Evolutionary conservation across 768 basidiomycete species (phyloP), one percentile per base, ranked within the genome.

Genomic region (Russula brevipes): DNA sequence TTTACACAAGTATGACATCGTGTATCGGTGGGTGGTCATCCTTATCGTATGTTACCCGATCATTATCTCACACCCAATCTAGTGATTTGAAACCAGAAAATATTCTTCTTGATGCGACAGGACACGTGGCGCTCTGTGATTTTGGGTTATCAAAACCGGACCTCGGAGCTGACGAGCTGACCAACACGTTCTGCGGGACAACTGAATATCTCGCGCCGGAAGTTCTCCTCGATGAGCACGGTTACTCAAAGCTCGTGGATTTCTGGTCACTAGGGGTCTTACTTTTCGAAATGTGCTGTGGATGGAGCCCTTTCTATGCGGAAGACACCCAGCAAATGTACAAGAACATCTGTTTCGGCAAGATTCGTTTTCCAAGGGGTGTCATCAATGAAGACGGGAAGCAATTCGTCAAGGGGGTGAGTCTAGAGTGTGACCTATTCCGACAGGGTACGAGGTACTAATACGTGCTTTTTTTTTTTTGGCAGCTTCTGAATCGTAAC

Each of bases 301-400:
- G 97, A 6, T 98, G 97, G 97, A 94, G 91, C 72, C 97, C 97
- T 46, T 99, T 98, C 77, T 99, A 98, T 71, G 95, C 96, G 17
- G 97, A 99, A 71, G 97, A 99, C 72, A 97, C 94, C 4, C 96
- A 99, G 73, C 92, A 96, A 76, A 99, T 99, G 97, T 99, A 99
- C 79, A 94, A 94, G 81, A 94, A 91, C 76, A 93, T 92, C 68
- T 97, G 95, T 73, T 99, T 98, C 74, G 97, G 97, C 63, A 98
- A 98, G 82, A 98, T 98, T 72, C 82, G 94, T 57, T 98, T 98
- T 78, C 97, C 97, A 5, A 89, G 93, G 71, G 95, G 90, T 57
- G 95, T 98, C 39, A 98, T 98, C 69, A 87, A 88, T 64, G 97
- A 99, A 70, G 95, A 98, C 53, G 97, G 97, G 52, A 99, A 99